Evolutionary conservation across 2,329 filamentous ascomycete species (phyloP).

Genomic region (Grosmannia serpens): DNA sequence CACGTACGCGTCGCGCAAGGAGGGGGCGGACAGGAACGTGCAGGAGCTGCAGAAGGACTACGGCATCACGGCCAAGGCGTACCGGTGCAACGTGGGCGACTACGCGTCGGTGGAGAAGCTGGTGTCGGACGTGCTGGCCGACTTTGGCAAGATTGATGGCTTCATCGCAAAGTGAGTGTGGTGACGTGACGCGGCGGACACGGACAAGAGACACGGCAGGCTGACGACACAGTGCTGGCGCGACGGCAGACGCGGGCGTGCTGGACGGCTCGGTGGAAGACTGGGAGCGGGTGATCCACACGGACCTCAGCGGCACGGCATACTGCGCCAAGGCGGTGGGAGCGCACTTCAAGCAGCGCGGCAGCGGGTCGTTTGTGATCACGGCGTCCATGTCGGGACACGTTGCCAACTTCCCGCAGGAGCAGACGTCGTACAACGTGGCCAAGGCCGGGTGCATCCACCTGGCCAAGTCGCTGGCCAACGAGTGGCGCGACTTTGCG

Average conservation of each 20-base stretch:
- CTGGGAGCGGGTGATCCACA: slow-evolving; percentile 56
- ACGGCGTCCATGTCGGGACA: slow-evolving; percentile 71
- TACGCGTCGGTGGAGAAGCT: slow-evolving; percentile 38
- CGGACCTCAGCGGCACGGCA: slow-evolving; percentile 67
- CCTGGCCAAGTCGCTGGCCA: slow-evolving; percentile 56
- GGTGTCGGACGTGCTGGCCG: slow-evolving; percentile 41
- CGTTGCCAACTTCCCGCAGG: slow-evolving; percentile 66
- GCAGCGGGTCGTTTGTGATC: slow-evolving; percentile 61
- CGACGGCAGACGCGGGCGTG: slow-evolving; percentile 57
- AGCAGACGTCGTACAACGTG: slow-evolving; percentile 63
- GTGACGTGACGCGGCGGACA: neutral
- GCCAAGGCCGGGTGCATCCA: slow-evolving; percentile 56
- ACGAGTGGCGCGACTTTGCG: slow-evolving; percentile 69
- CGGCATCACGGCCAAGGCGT: slow-evolving; percentile 54
- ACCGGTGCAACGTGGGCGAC: slow-evolving; percentile 48
- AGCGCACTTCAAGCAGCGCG: slow-evolving; percentile 47
- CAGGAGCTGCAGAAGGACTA: slow-evolving; percentile 53
- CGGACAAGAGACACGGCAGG: slow-evolving; percentile 20
- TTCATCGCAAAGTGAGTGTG: slow-evolving; percentile 66
- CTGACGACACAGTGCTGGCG: slow-evolving; percentile 48
- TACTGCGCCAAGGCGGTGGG: slow-evolving; percentile 64
- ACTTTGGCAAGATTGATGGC: slow-evolving; percentile 65
- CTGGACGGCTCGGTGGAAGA: slow-evolving; percentile 52
- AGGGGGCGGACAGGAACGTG: slow-evolving; percentile 55
- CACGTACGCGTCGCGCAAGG: slow-evolving; percentile 61